Base-by-base conservation (phyloP, 2,329 filamentous ascomycete genomes). In the Pyrenophora seminiperda region DNA sequence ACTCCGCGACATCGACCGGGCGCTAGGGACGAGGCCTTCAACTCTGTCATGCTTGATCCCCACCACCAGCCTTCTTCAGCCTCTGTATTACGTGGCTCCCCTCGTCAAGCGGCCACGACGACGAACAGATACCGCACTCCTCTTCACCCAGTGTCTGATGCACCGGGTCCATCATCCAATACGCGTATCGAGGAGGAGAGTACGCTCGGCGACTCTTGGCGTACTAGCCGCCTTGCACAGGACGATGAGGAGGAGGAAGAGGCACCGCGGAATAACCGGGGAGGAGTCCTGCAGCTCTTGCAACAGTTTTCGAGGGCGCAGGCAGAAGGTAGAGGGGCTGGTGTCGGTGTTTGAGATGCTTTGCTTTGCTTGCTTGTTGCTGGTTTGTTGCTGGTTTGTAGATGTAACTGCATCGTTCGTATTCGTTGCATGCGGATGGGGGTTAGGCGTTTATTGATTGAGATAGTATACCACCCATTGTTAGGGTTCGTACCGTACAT, bases 21-120 rank as follows among this genome's bases (percentile, higher is more conserved):
- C 49, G 43, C 55, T 46, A 54, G 62, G 44, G 68, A 68, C 4
- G 88, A 85, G 7, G 87, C 87, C 4, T 86, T 89, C 81, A 83
- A 85, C 14, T 91, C 88, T 1, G 83, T 89, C 58, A 77, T 92
- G 1, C 77, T 92, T 2, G 89, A 92, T 71, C 85, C 88, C 2
- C 88, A 89, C 65, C 86, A 92, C 54, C 88, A 91, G 53, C 88
- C 88, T 5, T 77, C 79, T 5, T 77, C 79, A 1, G 75, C 76
- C 1, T 77, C 80, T 7, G 75, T 56, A 32, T 49, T 68, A 62
- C 77, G 60, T 75, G 75, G 50, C 73, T 76, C 65, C 43, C 63
- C 75, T 67, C 43, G 79, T 78, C 59, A 79, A 75, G 40, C 76
- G 70, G 27, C 83, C 76, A 55, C 74, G 67, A 31, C 83, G 76